These are phyloP conservation scores for Drechslerella stenobrocha DNA, from an alignment of 2,329 filamentous ascomycete species.

Conservation along the genomic window DNA sequence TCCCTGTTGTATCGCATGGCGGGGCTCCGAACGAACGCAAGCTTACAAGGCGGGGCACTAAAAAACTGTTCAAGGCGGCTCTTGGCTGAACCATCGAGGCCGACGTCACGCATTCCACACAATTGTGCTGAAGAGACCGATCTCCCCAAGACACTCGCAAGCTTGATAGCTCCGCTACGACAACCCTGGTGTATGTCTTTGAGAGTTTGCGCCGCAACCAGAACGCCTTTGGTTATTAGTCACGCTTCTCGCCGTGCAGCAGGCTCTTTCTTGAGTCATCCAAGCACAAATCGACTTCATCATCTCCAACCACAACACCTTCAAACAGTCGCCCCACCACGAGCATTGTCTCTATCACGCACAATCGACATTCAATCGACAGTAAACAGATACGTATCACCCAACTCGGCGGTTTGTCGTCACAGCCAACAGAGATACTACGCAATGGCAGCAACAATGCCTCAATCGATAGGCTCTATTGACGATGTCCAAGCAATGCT, in stretches of 20 bases:
- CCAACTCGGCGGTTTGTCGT: background rate
- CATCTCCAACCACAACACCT: slow-evolving; percentile 12
- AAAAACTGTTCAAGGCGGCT: slow-evolving; percentile 7
- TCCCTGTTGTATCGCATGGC: slow-evolving; percentile 6
- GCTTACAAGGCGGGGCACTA: slow-evolving; percentile 36
- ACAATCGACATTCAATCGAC: slow-evolving; percentile 4
- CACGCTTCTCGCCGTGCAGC: slow-evolving; percentile 8
- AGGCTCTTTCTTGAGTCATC: slow-evolving; percentile 28
- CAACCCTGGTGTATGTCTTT: slow-evolving; percentile 27
- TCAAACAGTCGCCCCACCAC: slow-evolving; percentile 10
- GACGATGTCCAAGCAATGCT: slow-evolving; percentile 53
- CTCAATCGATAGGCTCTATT: slow-evolving; percentile 44
- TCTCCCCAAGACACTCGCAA: background rate
- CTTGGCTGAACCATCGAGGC: background rate
- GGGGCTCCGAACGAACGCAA: slow-evolving; percentile 15
- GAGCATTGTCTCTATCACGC: too few relatives aligned
- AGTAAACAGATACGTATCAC: background rate
- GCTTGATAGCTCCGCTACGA: background rate
- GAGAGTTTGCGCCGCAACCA: background rate
- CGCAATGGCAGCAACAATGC: slow-evolving; percentile 43
- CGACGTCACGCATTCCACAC: too few relatives aligned
- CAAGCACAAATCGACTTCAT: slow-evolving; percentile 10
- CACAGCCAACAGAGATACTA: slow-evolving; percentile 3
- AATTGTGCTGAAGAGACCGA: too few relatives aligned
- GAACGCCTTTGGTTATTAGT: slow-evolving; percentile 15